Percentiles rank a stretch among this genome's conserved stretches.
Conservation (phyloP, 768 basidiomycete species). For the Lactarius hatsudake region DNA sequence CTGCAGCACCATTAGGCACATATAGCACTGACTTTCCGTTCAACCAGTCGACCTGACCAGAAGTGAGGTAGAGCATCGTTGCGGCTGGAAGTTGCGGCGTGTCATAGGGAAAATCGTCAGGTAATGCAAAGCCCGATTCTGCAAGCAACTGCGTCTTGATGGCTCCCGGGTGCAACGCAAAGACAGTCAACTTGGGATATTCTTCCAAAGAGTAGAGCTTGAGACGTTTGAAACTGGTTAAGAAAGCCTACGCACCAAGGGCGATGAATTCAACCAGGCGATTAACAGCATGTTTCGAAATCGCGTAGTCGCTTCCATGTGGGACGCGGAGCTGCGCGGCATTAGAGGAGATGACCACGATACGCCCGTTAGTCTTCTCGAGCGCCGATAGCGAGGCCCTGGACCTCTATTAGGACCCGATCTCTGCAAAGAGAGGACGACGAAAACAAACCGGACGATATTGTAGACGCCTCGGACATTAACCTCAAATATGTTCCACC, state of each 20-base stretch:
- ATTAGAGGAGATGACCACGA: too few species aligned
- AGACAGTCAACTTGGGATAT: constrained; percentile 16
- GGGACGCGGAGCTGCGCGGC: too few species aligned
- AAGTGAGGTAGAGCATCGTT: constrained; percentile 10
- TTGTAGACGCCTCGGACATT: constrained; percentile 8
- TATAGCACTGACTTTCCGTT: constrained; percentile 16
- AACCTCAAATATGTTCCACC: too few species aligned
- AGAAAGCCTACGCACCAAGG: too few species aligned
- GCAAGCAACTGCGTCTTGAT: constrained; percentile 2
- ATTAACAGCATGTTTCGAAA: too few species aligned
- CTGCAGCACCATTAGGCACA: background rate
- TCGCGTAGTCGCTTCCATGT: too few species aligned
- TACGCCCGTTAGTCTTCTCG: background rate
- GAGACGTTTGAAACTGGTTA: too few species aligned
- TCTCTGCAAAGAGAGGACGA: too few species aligned
- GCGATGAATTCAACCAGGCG: too few species aligned
- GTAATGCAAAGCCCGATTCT: constrained; percentile 11
- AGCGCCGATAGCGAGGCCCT: constrained; percentile 12
- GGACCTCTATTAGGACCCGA: background rate
- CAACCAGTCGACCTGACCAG: constrained; percentile 30
- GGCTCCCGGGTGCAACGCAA: constrained; percentile 14
- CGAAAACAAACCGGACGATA: constrained; percentile 24
- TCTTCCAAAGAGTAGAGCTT: background rate
- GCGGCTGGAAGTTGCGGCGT: constrained; percentile 29
- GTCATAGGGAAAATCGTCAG: constrained; percentile 14